phyloP scores from a whole-genome alignment of 208 protist species.

The Trypanosoma congolense region DNA sequence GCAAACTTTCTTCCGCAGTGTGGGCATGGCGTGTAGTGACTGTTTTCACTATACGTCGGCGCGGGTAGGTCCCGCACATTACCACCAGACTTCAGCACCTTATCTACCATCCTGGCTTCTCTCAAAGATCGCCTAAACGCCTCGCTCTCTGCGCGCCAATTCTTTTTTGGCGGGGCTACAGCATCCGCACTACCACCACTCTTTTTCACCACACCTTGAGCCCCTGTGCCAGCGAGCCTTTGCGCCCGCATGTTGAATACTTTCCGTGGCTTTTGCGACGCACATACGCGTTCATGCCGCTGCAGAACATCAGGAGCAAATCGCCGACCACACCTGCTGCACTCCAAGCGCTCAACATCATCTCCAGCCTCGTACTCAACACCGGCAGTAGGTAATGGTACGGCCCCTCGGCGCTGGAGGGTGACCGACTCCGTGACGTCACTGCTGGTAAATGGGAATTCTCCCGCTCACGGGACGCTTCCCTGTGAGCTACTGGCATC shows the following conservation, averaged over 20 bases:
- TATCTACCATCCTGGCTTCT: conserved; percentile 69
- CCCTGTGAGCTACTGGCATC: no score
- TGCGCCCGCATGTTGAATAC: conserved; percentile 76
- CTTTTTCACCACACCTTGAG: conserved; percentile 6
- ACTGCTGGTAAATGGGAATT: no score
- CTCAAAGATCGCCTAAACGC: conserved; percentile 73
- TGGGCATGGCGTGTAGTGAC: conserved; percentile 81
- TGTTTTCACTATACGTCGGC: conserved; percentile 82
- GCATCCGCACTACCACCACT: neutral
- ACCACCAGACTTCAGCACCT: conserved; percentile 72
- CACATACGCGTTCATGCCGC: conserved; percentile 72
- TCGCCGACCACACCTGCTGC: conserved; percentile 64
- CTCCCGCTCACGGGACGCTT: no score
- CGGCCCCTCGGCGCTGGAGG: no score
- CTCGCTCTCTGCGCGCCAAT: conserved; percentile 82
- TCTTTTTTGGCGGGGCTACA: conserved; percentile 34
- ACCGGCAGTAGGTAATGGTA: neutral
- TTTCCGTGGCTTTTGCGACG: conserved; percentile 42
- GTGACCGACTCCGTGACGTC: no score
- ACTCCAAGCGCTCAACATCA: conserved; percentile 33
- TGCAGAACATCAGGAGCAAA: conserved; percentile 68
- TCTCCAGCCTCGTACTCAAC: conserved; percentile 14
- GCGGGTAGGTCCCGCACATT: conserved; percentile 72
- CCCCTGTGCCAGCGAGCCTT: conserved; percentile 35
- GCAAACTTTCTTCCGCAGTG: conserved; percentile 85